Evolutionary conservation across 352 stramenopile species (phyloP).

Genomic region (Globisporangium recalcitrans): DNA sequence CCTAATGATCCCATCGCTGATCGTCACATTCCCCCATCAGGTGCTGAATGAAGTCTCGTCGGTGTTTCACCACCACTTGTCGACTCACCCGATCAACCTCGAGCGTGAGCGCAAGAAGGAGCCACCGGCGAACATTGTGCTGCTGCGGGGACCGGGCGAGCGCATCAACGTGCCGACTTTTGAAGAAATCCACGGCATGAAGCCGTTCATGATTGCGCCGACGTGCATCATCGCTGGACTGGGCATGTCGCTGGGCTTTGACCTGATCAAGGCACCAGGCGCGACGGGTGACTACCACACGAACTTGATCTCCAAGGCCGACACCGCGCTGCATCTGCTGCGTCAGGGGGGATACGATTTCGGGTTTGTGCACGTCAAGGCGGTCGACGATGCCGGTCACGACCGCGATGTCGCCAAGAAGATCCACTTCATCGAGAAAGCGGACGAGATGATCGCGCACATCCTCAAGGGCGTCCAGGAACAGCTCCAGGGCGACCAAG

Average conservation of each 20-base stretch:
- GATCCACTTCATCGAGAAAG: slow-evolving; percentile 79
- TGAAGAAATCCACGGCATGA: slow-evolving; percentile 73
- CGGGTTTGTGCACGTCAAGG: slow-evolving; percentile 83
- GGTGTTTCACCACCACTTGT: slow-evolving; percentile 57
- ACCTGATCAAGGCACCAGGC: slow-evolving; percentile 59
- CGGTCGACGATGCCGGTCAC: slow-evolving; percentile 82
- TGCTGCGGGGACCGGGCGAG: slow-evolving; percentile 77
- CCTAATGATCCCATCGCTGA: neutral
- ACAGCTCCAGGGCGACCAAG: slow-evolving; percentile 27
- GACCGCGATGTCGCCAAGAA: slow-evolving; percentile 84
- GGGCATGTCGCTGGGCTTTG: slow-evolving; percentile 82
- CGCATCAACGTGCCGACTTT: slow-evolving; percentile 84
- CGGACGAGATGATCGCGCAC: slow-evolving; percentile 73
- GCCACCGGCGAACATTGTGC: slow-evolving; percentile 81
- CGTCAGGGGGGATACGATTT: slow-evolving; percentile 52
- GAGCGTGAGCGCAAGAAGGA: slow-evolving; percentile 39
- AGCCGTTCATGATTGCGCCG: slow-evolving; percentile 84
- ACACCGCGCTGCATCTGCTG: slow-evolving; percentile 58
- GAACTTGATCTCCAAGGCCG: slow-evolving; percentile 73
- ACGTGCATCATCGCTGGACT: slow-evolving; percentile 87
- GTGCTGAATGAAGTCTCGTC: slow-evolving; percentile 76
- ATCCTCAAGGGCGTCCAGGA: slow-evolving; percentile 51
- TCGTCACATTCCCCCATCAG: neutral
- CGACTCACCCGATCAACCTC: slow-evolving; percentile 74
- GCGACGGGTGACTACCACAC: slow-evolving; percentile 85